These are phyloP conservation scores for Stygiomarasmius scandens DNA, from an alignment of 1,284 basidiomycete genomes.

Conservation along the genomic window DNA sequence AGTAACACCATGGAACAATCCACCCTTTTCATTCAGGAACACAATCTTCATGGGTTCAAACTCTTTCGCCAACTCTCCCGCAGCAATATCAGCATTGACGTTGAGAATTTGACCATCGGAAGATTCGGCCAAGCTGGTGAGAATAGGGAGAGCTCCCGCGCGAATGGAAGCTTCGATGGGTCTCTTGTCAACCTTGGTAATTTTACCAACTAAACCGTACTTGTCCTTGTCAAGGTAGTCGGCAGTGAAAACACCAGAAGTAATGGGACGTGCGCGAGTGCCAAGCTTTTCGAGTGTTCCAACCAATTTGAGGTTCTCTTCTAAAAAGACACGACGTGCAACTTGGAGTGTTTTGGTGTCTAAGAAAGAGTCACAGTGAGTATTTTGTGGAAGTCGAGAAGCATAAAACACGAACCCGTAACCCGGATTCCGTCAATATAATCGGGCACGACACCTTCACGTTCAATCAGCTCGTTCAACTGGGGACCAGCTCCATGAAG, in stretches of 20 bases:
- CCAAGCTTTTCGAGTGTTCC: slow-evolving; percentile 89
- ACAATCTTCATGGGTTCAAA: slow-evolving; percentile 99
- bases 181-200: slow-evolving; percentile 90
- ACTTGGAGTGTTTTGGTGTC: slow-evolving; percentile 91
- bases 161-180: slow-evolving; percentile 94
- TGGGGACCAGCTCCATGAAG: slow-evolving; percentile 96
- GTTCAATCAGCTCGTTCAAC: slow-evolving; percentile 88
- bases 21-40: slow-evolving; percentile 98
- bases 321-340: slow-evolving; percentile 93
- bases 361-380: slow-evolving; percentile 29
- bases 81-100: slow-evolving; percentile 96
- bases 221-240: slow-evolving; percentile 93
- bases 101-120: slow-evolving; percentile 93
- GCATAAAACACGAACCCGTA: slow-evolving; percentile 61
- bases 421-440: slow-evolving; percentile 96
- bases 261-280: slow-evolving; percentile 93
- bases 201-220: slow-evolving; percentile 94
- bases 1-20: slow-evolving; percentile 95
- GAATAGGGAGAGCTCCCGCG: slow-evolving; percentile 90
- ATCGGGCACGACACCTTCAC: slow-evolving; percentile 89
- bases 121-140: slow-evolving; percentile 90
- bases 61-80: slow-evolving; percentile 94
- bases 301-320: slow-evolving; percentile 93
- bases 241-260: slow-evolving; percentile 93
- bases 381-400: slow-evolving; percentile 5